phyloP scores from a whole-genome alignment of 805 yeast species.

The Kazachstania psychrophila region DNA sequence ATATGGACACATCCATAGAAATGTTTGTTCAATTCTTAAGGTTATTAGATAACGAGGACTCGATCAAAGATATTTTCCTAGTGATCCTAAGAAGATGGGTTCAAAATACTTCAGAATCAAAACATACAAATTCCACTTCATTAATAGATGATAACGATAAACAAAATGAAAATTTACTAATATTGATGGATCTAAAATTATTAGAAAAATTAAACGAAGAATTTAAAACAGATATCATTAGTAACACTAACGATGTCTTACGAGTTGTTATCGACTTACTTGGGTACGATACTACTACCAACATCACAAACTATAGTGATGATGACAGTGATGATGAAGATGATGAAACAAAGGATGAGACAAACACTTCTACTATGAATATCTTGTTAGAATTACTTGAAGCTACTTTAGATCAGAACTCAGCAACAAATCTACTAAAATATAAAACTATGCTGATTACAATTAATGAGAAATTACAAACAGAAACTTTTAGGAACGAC shows the following conservation, averaged over 20 bases:
- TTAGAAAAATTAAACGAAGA: constrained; percentile 51
- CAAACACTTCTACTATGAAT: constrained; percentile 10
- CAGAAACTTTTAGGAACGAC: background rate
- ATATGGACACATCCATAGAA: constrained; percentile 38
- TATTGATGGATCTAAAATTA: constrained; percentile 51
- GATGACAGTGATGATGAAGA: constrained; percentile 23
- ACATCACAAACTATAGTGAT: constrained; percentile 19
- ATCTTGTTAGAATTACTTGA: constrained; percentile 33
- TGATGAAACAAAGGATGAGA: constrained; percentile 1
- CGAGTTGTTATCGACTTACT: constrained; percentile 39
- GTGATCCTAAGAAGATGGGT: constrained; percentile 55
- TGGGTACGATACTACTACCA: constrained; percentile 12
- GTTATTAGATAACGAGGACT: constrained; percentile 38
- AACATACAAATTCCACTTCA: background rate
- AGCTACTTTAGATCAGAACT: constrained; percentile 28
- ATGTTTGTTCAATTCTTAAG: constrained; percentile 37
- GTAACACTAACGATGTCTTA: constrained; percentile 46
- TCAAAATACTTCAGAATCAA: constrained; percentile 4
- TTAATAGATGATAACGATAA: constrained; percentile 1
- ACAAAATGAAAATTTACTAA: constrained; percentile 39
- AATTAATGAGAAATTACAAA: constrained; percentile 23
- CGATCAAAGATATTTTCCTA: constrained; percentile 41
- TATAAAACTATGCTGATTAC: constrained; percentile 20
- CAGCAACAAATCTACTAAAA: constrained; percentile 12
- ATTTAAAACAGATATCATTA: constrained; percentile 42